A percentile compares a stretch with the other conserved stretches of the same genome.
phyloP scores from a whole-genome alignment of 2,329 filamentous ascomycete species.

The Septoria linicola region DNA sequence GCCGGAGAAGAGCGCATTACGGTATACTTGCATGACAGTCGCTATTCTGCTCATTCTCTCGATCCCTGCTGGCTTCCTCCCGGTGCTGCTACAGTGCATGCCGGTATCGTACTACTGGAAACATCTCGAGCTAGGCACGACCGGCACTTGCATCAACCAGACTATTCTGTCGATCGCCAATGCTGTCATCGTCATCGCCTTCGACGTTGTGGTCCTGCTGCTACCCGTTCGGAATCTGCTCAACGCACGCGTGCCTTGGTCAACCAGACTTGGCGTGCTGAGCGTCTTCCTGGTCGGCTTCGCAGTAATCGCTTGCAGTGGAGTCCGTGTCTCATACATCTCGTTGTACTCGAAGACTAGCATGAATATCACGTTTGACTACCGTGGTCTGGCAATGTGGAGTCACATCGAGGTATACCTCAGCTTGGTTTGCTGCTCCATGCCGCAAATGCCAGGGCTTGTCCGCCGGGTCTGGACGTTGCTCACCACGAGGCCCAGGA shows the following conservation, averaged over 20 bases:
- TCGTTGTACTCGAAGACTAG: conserved; percentile 6
- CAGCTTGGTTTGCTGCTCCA: conserved; percentile 23
- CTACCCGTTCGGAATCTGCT: conserved; percentile 17
- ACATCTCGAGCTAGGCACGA: neutral
- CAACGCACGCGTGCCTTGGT: conserved; percentile 9
- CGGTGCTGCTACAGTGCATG: conserved; percentile 7
- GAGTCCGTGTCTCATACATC: conserved; percentile 19
- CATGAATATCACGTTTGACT: conserved; percentile 19
- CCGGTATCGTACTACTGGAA: conserved; percentile 11
- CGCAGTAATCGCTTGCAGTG: conserved; percentile 18
- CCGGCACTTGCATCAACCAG: conserved; percentile 18
- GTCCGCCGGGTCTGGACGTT: conserved; percentile 10
- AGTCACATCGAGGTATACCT: conserved; percentile 21
- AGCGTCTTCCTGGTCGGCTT: conserved; percentile 22
- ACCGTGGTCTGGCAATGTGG: conserved; percentile 18
- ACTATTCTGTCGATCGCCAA: conserved; percentile 4
- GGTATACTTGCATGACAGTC: conserved; percentile 7
- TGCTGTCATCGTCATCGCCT: conserved; percentile 9
- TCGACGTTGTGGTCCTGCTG: conserved; percentile 18
- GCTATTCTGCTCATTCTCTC: conserved; percentile 3
- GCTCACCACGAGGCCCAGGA: neutral
- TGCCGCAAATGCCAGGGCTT: conserved; percentile 20
- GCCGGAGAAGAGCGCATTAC: conserved; percentile 11
- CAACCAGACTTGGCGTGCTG: conserved; percentile 14
- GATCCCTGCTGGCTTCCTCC: conserved; percentile 1